Evolutionary conservation across 169 alveolate species (phyloP).

Genomic region (Plasmodium berghei): DNA sequence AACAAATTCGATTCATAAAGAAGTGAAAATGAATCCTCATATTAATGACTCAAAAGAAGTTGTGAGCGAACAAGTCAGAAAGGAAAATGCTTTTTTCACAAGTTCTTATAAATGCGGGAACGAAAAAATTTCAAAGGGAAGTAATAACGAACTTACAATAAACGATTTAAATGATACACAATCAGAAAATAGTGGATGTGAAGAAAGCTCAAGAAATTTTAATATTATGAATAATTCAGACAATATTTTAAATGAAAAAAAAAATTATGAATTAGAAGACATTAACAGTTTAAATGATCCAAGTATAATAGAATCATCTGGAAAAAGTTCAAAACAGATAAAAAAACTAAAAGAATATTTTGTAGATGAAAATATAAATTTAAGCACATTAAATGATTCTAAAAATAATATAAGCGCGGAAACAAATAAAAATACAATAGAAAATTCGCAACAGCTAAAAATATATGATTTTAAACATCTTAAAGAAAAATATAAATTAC

Average conservation of each 20-base stretch:
- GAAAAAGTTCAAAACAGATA: conserved; percentile 21
- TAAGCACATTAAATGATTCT: conserved; percentile 5
- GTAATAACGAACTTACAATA: background rate
- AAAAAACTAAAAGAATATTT: conserved; percentile 37
- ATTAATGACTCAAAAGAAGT: background rate
- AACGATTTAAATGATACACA: background rate
- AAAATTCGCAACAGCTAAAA: background rate
- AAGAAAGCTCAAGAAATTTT: background rate
- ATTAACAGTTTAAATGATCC: background rate
- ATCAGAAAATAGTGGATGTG: background rate
- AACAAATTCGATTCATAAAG: background rate
- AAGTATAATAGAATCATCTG: background rate
- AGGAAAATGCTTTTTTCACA: background rate
- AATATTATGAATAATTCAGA: background rate
- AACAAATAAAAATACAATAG: background rate
- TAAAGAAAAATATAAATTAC: conserved; percentile 46
- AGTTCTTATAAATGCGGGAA: background rate
- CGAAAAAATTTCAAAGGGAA: background rate
- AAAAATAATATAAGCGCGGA: conserved; percentile 1
- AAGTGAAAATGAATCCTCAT: background rate
- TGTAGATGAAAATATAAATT: conserved; percentile 10
- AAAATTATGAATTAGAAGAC: background rate
- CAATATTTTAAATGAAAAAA: background rate
- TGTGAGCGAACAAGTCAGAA: background rate
- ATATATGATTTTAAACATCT: conserved; percentile 18